Evolutionary conservation across 495 filamentous ascomycete species (phyloP).

Genomic region (Astrothelium macrocarpum): DNA sequence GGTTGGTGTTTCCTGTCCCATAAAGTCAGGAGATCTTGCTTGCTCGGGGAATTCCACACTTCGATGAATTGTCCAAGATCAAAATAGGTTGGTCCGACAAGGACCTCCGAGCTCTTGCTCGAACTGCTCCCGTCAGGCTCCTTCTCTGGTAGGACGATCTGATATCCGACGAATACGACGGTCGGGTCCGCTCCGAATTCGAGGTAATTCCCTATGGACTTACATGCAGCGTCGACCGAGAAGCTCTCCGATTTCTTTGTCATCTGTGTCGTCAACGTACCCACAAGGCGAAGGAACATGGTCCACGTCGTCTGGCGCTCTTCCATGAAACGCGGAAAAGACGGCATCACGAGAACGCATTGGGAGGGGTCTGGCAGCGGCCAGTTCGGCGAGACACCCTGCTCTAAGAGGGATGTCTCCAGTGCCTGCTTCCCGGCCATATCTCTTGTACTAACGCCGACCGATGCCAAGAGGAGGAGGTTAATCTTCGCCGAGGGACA

Average conservation of each 20-base stretch:
- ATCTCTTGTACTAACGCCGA: background rate
- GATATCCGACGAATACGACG: constrained; percentile 2
- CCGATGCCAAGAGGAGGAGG: background rate
- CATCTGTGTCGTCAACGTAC: background rate
- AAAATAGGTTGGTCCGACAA: background rate
- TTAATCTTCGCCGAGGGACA: background rate
- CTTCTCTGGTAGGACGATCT: background rate
- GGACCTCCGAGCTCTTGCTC: background rate
- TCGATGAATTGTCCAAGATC: background rate
- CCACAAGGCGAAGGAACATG: background rate
- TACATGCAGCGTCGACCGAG: background rate
- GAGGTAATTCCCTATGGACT: background rate
- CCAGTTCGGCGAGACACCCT: background rate
- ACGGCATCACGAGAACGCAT: background rate
- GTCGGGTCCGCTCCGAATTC: background rate
- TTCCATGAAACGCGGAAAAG: background rate
- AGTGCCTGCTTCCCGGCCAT: background rate
- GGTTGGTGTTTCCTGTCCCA: background rate
- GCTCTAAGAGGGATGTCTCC: background rate
- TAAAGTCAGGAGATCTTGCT: background rate
- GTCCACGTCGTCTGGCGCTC: background rate
- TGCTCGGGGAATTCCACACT: background rate
- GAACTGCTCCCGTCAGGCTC: background rate
- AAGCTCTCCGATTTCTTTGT: background rate
- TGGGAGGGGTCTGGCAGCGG: background rate